These are phyloP conservation scores for Trametes elegans DNA, from an alignment of 768 basidiomycete species.

Conservation along the genomic window DNA sequence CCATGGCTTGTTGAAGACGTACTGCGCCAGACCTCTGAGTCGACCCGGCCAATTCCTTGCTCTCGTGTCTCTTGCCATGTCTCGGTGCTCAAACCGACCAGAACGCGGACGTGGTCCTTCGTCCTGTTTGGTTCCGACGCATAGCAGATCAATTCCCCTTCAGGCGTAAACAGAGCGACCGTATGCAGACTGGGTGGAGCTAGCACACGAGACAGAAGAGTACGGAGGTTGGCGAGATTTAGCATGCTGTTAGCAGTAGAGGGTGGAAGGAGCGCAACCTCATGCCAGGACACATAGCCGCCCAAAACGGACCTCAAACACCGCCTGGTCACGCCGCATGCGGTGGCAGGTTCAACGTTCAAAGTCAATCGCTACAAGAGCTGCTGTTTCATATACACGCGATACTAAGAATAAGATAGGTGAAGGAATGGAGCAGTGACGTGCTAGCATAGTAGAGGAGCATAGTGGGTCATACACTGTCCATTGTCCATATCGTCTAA, in stretches of 20 bases:
- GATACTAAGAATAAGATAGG: slow-evolving; percentile 16
- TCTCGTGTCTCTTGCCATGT: slow-evolving; percentile 76
- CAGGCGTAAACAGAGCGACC: slow-evolving; percentile 64
- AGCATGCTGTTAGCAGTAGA: slow-evolving; percentile 47
- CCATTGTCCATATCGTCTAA: no score
- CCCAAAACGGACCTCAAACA: slow-evolving; percentile 1
- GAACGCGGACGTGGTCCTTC: slow-evolving; percentile 73
- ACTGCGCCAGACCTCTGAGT: slow-evolving; percentile 62
- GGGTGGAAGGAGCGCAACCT: neutral
- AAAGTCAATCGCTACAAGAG: no score
- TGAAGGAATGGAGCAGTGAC: neutral
- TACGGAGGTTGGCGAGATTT: slow-evolving; percentile 64
- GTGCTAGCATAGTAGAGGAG: no score
- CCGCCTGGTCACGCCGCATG: no score
- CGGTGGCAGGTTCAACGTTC: no score
- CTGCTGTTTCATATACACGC: slow-evolving; percentile 1
- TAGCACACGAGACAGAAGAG: slow-evolving; percentile 60
- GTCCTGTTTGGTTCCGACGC: slow-evolving; percentile 52
- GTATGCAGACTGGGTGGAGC: slow-evolving; percentile 64
- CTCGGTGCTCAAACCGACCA: slow-evolving; percentile 71
- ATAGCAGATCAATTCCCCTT: slow-evolving; percentile 72
- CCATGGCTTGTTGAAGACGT: neutral
- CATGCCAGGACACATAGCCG: neutral
- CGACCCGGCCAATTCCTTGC: slow-evolving; percentile 67
- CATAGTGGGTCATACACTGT: no score